Conservation (phyloP, 2,329 filamentous ascomycete genomes). For the Talaromyces sp. region DNA sequence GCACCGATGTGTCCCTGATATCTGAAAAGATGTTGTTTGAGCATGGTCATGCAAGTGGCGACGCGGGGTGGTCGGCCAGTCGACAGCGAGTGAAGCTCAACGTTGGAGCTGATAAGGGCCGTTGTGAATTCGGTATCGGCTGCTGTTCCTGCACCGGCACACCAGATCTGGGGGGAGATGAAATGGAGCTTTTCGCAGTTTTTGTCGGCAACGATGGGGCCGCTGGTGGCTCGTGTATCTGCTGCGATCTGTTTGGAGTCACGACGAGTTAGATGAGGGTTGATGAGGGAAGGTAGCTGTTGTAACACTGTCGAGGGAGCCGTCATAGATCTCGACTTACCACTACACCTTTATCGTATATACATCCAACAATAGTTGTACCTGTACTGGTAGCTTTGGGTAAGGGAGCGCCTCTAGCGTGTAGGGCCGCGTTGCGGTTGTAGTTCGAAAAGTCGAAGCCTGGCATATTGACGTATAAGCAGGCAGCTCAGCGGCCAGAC, state of each 20-base stretch:
- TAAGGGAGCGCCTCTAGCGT: constrained; percentile 87
- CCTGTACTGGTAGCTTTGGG: constrained; percentile 98
- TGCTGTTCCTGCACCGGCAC: constrained; percentile 93
- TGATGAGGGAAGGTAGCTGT: background rate
- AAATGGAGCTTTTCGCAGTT: constrained; percentile 99
- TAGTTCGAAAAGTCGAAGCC: constrained; percentile 99
- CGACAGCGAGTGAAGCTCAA: constrained; percentile 94
- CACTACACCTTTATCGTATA: constrained; percentile 94
- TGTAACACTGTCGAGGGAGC: constrained; percentile 12
- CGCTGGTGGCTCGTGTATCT: constrained; percentile 94
- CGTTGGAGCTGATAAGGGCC: constrained; percentile 94
- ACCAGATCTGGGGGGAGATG: constrained; percentile 98
- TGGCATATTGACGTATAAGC: constrained; percentile 63
- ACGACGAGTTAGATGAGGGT: constrained; percentile 7
- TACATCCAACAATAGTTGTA: constrained; percentile 97
- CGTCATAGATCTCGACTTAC: constrained; percentile 50
- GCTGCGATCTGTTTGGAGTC: constrained; percentile 71
- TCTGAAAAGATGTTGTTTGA: constrained; percentile 98
- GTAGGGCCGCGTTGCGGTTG: constrained; percentile 96
- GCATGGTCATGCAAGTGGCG: constrained; percentile 98
- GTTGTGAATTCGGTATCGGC: constrained; percentile 99
- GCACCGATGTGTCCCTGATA: constrained; percentile 98
- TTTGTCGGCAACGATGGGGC: constrained; percentile 99
- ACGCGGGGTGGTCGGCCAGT: constrained; percentile 96
- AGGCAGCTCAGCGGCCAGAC: constrained; percentile 19